Percentiles rank a stretch among this genome's conserved stretches.
These are phyloP conservation scores for Fusarium pilosicola DNA, from an alignment of 2,329 filamentous ascomycete genomes.

Conservation along the genomic window DNA sequence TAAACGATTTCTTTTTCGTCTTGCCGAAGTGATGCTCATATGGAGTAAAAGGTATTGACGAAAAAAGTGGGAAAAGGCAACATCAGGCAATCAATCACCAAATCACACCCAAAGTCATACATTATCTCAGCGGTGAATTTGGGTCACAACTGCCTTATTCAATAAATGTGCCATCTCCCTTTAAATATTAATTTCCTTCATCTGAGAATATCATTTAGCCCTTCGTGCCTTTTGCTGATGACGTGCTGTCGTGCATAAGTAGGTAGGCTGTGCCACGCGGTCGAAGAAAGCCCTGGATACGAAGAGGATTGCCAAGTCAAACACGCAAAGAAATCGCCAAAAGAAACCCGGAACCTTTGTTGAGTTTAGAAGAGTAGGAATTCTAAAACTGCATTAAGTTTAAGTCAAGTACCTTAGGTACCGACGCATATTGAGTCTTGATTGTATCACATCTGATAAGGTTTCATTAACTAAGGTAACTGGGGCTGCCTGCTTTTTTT, in stretches of 20 bases:
- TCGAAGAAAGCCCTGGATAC: background rate
- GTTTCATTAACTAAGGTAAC: background rate
- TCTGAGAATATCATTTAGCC: constrained; percentile 6
- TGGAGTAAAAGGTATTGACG: background rate
- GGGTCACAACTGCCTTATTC: too few relatives aligned
- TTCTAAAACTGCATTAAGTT: background rate
- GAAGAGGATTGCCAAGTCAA: background rate
- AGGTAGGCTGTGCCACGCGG: background rate
- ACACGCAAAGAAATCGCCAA: too few relatives aligned
- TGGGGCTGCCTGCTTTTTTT: constrained; percentile 11
- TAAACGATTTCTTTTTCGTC: background rate
- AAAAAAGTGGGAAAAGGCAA: background rate
- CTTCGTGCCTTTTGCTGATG: constrained; percentile 8
- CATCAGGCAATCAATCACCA: background rate
- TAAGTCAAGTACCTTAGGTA: background rate
- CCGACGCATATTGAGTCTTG: too few relatives aligned
- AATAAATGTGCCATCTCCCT: too few relatives aligned
- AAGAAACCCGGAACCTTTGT: background rate
- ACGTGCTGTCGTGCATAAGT: constrained; percentile 9
- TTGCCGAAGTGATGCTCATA: background rate
- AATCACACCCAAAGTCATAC: background rate
- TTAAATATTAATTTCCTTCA: background rate
- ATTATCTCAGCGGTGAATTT: background rate
- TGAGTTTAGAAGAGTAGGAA: background rate
- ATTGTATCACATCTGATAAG: background rate